Evolutionary conservation across 1,284 basidiomycete genomes (phyloP), one percentile per base, ranked within the genome.

Genomic region (Moesziomyces sp.): DNA sequence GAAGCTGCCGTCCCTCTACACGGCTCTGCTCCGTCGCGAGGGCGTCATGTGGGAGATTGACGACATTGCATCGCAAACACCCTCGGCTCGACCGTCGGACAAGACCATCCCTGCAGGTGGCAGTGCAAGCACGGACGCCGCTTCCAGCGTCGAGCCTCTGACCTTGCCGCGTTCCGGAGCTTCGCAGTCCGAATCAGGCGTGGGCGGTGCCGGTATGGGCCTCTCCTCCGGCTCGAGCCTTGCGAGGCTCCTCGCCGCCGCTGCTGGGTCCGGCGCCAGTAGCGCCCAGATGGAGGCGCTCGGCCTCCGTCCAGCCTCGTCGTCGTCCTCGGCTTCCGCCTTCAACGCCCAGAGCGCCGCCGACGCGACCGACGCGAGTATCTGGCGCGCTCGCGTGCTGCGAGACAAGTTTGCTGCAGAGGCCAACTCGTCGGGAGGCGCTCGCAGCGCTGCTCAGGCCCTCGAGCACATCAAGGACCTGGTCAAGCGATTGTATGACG

Each of bases 81-180:
- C 72, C 3, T 70, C 71, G 7, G 55, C 28, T 76, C 96, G 92
- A 90, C 88, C 79, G 92, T 96, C 18, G 93, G 95, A 8, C 89
- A 98, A 72, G 92, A 93, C 6, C 92, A 92, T 84, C 96, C 96
- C 23, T 7, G 46, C 51, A 7, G 16, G 52, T 19, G 40, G 30
- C 89, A 97, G 71, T 91, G 93, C 7, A 92, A 92, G 84, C 97
- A 97, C 13, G 6, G 51, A 18, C 44, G 33, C 52, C 44, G 62
- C 58, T 9, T 45, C 52, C 2, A 55, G 42, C 21, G 55, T 53
- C 6, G 59, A 63, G 51, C 52, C 59, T 5, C 19, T 67, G 26
- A 67, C 56, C 30, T 49, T 67, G 24, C 64, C 64, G 0, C 59
- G 70, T 7, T 35, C 60, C n/a, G 56, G 52, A 24, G 16, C 54